Evolutionary conservation across 345 rosid genomes (phyloP).

Genomic region (Populus nigra): DNA sequence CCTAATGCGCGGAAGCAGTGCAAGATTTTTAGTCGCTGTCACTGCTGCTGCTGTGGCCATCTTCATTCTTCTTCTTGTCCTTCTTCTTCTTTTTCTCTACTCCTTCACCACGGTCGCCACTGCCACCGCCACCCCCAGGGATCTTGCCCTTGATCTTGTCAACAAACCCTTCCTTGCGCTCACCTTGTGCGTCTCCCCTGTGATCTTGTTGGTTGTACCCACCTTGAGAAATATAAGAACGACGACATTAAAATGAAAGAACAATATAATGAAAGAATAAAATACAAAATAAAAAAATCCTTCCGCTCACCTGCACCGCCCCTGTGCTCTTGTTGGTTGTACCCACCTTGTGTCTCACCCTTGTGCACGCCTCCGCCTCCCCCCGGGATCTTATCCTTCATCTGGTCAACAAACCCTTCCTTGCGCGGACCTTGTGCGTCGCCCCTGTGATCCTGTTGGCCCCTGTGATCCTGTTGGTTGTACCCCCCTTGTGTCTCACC

Average conservation of each 20-base stretch:
- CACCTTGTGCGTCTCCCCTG: constrained; percentile 12
- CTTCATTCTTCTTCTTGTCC: constrained; percentile 36
- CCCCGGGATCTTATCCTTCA: constrained; percentile 49
- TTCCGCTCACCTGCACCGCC: neutral
- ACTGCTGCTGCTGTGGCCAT: constrained; percentile 48
- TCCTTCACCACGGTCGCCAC: constrained; percentile 3
- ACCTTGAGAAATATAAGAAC: neutral
- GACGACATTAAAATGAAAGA: too few relatives aligned
- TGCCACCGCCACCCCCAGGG: constrained; percentile 7
- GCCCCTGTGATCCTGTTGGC: constrained; percentile 6
- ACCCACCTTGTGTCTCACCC: neutral
- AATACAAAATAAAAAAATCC: neutral
- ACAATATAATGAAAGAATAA: too few relatives aligned
- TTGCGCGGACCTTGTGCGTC: constrained; percentile 29
- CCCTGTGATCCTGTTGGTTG: constrained; percentile 15
- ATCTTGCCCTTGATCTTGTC: constrained; percentile 51
- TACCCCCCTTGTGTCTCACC: neutral
- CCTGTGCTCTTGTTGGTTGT: neutral
- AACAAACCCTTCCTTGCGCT: constrained; percentile 47
- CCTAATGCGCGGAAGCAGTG: neutral
- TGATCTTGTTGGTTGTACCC: constrained; percentile 22
- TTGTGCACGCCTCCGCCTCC: constrained; percentile 19
- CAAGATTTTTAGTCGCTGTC: constrained; percentile 52
- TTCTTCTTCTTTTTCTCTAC: constrained; percentile 49
- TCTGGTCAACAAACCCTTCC: constrained; percentile 46